Percentiles rank a stretch among this genome's conserved stretches.
phyloP scores from a whole-genome alignment of 208 protist genomes.

The Herpetomonas tarakana region DNA sequence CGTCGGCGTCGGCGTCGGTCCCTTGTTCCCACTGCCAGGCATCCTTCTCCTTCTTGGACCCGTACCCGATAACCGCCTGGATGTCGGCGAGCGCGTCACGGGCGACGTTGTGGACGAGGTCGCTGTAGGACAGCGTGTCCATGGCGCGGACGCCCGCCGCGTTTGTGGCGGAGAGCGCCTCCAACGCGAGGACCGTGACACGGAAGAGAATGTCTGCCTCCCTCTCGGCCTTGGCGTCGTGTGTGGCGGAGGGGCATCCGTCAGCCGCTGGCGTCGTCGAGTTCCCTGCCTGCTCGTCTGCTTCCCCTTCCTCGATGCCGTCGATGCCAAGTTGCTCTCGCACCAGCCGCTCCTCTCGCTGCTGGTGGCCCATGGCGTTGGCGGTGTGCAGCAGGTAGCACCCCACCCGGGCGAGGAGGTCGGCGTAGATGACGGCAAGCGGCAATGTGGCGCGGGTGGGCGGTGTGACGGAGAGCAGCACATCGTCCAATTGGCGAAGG shows the following conservation, averaged over 20 bases:
- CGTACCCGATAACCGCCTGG: too few relatives aligned
- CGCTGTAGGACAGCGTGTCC: slow-evolving; percentile 9
- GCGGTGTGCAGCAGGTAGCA: neutral
- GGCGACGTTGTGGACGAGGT: slow-evolving; percentile 11
- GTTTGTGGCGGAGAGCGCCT: slow-evolving; percentile 9
- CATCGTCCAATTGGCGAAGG: neutral
- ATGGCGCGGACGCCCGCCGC: slow-evolving; percentile 1
- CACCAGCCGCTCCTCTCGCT: neutral
- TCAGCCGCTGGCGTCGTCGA: too few relatives aligned
- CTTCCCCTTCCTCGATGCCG: neutral
- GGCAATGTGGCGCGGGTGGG: neutral
- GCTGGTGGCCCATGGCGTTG: neutral
- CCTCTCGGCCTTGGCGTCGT: slow-evolving; percentile 8
- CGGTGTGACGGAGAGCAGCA: neutral
- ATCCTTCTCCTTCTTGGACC: too few relatives aligned
- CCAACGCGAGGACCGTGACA: slow-evolving; percentile 21
- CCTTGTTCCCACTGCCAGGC: too few relatives aligned
- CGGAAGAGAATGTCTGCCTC: slow-evolving; percentile 25
- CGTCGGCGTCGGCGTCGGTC: neutral
- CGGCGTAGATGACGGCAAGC: neutral
- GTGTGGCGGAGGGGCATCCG: neutral
- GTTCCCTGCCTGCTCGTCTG: neutral
- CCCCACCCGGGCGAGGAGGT: neutral
- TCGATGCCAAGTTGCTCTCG: neutral
- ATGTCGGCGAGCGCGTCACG: slow-evolving; percentile 12